phyloP scores from a whole-genome alignment of 495 filamentous ascomycete species.

The Parachaetomium inaequale region DNA sequence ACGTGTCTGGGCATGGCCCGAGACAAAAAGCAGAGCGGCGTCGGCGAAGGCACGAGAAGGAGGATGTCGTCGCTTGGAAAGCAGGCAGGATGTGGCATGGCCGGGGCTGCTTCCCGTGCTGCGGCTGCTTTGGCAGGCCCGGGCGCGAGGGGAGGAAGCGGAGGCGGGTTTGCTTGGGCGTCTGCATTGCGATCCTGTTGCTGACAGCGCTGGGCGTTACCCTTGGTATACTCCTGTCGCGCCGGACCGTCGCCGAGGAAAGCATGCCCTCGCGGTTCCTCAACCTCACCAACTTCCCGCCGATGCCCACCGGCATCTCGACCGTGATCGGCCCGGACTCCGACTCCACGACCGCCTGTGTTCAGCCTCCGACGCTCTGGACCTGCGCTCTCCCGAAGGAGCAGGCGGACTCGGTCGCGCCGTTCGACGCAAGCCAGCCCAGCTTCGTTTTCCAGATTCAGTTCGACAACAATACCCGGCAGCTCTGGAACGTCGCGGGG shows the following conservation, averaged over 20 bases:
- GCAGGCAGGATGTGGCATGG: conserved; percentile 59
- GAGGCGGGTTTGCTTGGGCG: conserved; percentile 56
- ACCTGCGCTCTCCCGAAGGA: conserved; percentile 79
- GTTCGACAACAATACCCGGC: conserved; percentile 66
- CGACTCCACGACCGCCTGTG: conserved; percentile 58
- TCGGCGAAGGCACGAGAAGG: conserved; percentile 57
- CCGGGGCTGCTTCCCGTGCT: conserved; percentile 54
- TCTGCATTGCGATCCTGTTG: conserved; percentile 51
- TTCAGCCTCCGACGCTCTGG: conserved; percentile 69
- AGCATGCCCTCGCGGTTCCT: conserved; percentile 54
- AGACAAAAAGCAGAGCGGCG: conserved; percentile 46
- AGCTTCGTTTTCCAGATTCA: conserved; percentile 77
- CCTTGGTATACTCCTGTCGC: conserved; percentile 58
- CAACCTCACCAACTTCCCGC: conserved; percentile 80
- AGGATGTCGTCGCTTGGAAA: conserved; percentile 55
- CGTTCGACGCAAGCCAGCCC: conserved; percentile 61
- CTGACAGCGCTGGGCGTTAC: conserved; percentile 59
- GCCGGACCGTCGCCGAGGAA: conserved; percentile 39
- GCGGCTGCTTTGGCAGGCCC: conserved; percentile 57
- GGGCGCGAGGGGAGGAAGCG: conserved; percentile 62
- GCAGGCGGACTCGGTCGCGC: conserved; percentile 56
- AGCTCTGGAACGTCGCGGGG: conserved; percentile 40
- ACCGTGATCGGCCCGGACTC: conserved; percentile 67
- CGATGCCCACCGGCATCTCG: conserved; percentile 76
- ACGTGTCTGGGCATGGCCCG: conserved; percentile 27